Conservation (phyloP, 2,329 filamentous ascomycete genomes). For the Pestalotiopsis sp. region DNA sequence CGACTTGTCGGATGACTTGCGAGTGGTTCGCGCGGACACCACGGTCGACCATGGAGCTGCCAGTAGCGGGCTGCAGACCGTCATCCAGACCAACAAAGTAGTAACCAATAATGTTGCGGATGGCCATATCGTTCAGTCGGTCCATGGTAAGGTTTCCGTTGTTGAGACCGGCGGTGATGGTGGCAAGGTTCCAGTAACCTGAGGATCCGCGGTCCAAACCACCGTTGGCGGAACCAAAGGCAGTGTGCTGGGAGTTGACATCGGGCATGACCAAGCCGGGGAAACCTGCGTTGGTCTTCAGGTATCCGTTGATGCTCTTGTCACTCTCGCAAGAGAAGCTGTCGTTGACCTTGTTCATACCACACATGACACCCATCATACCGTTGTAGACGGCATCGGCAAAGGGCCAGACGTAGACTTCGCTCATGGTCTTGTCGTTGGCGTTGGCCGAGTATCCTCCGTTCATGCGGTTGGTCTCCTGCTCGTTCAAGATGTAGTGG, state of each 20-base stretch:
- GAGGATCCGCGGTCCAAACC: not conserved
- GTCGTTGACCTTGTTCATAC: constrained; percentile 27
- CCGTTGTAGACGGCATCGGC: constrained; percentile 23
- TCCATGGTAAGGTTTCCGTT: constrained; percentile 19
- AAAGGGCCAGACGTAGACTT: constrained; percentile 27
- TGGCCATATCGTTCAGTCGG: constrained; percentile 20
- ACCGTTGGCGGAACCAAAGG: constrained; percentile 5
- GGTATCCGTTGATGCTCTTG: constrained; percentile 22
- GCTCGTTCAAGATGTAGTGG: constrained; percentile 19
- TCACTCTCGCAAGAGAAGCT: constrained; percentile 27
- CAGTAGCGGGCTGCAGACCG: constrained; percentile 11
- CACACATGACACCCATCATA: constrained; percentile 26
- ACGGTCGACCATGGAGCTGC: not conserved
- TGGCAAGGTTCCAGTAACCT: constrained; percentile 2
- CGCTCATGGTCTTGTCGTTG: constrained; percentile 27
- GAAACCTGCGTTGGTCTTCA: constrained; percentile 32
- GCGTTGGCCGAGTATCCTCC: constrained; percentile 17
- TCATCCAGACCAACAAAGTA: constrained; percentile 17
- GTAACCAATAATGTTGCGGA: constrained; percentile 18
- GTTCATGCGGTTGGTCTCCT: constrained; percentile 18
- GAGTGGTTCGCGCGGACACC: constrained; percentile 18
- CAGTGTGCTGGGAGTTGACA: not conserved
- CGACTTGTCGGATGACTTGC: constrained; percentile 15
- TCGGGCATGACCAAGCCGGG: constrained; percentile 17
- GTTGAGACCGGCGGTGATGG: constrained; percentile 4